Evolutionary conservation across 208 protist genomes (phyloP).

Genomic region (Acanthamoeba royreba): DNA sequence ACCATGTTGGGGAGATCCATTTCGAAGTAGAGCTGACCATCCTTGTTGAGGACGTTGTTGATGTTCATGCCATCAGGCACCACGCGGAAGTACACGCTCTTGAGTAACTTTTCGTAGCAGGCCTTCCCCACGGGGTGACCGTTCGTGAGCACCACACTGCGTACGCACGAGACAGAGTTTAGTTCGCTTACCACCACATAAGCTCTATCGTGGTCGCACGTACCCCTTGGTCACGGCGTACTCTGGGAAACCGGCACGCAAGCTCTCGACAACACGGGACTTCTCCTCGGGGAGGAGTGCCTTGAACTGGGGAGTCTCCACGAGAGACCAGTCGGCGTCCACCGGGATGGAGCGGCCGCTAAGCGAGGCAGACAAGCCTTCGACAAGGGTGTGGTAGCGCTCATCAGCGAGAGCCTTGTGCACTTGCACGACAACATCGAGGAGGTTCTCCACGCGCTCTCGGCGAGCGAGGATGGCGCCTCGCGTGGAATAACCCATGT

Average conservation of each 20-base stretch:
- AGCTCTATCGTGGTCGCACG: neutral
- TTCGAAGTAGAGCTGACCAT: neutral
- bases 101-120: neutral
- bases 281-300: neutral
- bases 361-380: neutral
- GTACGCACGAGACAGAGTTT: too few relatives aligned
- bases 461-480: neutral
- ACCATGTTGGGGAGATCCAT: neutral
- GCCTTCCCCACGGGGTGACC: neutral
- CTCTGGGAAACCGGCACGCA: neutral
- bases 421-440: neutral
- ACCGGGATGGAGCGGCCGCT: neutral
- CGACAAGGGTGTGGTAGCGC: neutral
- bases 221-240: neutral
- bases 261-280: neutral
- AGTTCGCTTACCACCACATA: neutral
- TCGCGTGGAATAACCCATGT: neutral
- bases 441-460: neutral
- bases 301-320: constrained; percentile 2
- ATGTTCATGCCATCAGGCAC: neutral
- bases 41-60: neutral
- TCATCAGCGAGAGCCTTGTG: neutral
- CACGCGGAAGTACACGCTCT: neutral
- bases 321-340: neutral
- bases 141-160: neutral